Evolutionary conservation across 768 basidiomycete species (phyloP).

Genomic region (Coprinopsis sp.): DNA sequence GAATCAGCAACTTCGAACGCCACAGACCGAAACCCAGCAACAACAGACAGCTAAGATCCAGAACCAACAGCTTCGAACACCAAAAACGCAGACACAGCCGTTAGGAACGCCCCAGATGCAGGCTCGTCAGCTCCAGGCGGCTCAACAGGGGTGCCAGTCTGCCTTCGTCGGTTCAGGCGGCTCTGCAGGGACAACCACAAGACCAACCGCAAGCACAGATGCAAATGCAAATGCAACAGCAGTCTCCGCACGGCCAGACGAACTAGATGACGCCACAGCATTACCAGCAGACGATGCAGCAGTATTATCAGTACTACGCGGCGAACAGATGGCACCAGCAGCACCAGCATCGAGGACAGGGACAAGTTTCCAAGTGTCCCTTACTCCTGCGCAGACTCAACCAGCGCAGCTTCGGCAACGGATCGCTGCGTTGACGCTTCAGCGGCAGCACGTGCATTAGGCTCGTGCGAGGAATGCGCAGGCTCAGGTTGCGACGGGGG

Average conservation of each 20-base stretch:
- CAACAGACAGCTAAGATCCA: constrained; percentile 4
- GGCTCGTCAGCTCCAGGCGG: constrained; percentile 12
- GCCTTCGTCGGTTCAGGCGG: background rate
- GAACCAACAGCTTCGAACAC: constrained; percentile 10
- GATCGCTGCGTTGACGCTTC: too few species aligned
- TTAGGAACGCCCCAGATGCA: constrained; percentile 9
- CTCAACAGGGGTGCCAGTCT: constrained; percentile 10
- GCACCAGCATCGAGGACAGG: background rate
- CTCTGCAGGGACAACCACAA: background rate
- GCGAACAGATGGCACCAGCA: background rate
- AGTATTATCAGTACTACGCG: background rate
- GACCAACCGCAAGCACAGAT: constrained; percentile 8
- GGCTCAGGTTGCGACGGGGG: too few species aligned
- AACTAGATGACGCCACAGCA: constrained; percentile 6
- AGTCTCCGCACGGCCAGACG: constrained; percentile 9
- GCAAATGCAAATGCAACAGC: constrained; percentile 12
- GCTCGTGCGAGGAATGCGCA: too few species aligned
- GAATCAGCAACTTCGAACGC: too few species aligned
- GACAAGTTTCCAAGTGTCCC: background rate
- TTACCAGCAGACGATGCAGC: background rate
- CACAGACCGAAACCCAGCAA: too few species aligned
- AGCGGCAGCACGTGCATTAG: too few species aligned
- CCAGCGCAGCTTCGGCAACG: too few species aligned
- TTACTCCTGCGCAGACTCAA: constrained; percentile 2
- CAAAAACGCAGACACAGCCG: constrained; percentile 18